Conservation (phyloP, 2,329 filamentous ascomycete species). For the Arthroderma uncinatum region DNA sequence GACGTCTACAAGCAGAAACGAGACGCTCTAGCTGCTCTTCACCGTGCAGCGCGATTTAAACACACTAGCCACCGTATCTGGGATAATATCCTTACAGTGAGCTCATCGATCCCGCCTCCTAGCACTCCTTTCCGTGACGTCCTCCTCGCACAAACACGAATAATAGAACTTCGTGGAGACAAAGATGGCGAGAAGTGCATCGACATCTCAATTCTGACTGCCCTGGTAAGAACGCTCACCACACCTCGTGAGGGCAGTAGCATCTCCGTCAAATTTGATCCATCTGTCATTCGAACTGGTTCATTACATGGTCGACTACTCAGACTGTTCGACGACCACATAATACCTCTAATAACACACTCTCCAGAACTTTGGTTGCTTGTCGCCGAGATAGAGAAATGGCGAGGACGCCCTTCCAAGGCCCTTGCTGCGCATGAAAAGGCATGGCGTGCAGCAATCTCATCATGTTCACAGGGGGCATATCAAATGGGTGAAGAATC, state of each 20-base stretch:
- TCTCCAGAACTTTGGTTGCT: constrained; percentile 67
- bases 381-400: constrained; percentile 59
- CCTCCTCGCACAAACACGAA: constrained; percentile 58
- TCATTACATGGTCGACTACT: constrained; percentile 43
- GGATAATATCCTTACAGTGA: constrained; percentile 89
- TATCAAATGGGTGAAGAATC: constrained; percentile 46
- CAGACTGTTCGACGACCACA: constrained; percentile 59
- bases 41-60: constrained; percentile 72
- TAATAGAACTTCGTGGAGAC: constrained; percentile 60
- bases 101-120: constrained; percentile 63
- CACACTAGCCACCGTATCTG: constrained; percentile 86
- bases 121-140: constrained; percentile 57
- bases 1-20: constrained; percentile 53
- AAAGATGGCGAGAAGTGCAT: constrained; percentile 63
- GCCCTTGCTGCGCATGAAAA: constrained; percentile 80
- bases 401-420: constrained; percentile 56
- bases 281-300: constrained; percentile 41
- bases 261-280: constrained; percentile 13
- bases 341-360: constrained; percentile 75
- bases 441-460: constrained; percentile 64
- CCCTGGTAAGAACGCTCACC: constrained; percentile 62
- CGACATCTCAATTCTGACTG: constrained; percentile 60
- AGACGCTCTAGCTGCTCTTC: constrained; percentile 74
- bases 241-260: constrained; percentile 19
- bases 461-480: constrained; percentile 33